Conservation (phyloP, 371 early-diverging fungal species). For the Mucor velutinosus region DNA sequence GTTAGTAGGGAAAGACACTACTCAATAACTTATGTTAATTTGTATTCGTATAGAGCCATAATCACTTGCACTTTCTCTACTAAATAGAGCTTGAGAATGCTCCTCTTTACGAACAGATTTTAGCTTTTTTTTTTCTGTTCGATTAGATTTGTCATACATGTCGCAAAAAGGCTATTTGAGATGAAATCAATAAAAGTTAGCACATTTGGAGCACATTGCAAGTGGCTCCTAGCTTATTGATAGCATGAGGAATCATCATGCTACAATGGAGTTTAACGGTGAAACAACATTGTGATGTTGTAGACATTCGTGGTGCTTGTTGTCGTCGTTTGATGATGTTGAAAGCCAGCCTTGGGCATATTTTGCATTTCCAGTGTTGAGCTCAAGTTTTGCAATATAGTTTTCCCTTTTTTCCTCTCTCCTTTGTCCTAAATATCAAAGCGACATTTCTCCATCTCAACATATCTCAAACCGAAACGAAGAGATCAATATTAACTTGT, state of each 20-base stretch:
- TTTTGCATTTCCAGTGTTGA: slow-evolving; percentile 1
- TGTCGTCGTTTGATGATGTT: background rate
- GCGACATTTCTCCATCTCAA: background rate
- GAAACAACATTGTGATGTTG: no score
- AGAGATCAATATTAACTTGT: no score
- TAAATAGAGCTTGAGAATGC: background rate
- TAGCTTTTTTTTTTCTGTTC: background rate
- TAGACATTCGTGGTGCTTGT: background rate
- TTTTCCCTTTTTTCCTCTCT: background rate
- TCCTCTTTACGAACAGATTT: no score
- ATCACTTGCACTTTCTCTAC: background rate
- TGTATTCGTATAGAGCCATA: no score
- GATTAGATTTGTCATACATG: background rate
- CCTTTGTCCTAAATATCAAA: background rate
- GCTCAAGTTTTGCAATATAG: background rate
- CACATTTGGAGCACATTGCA: no score
- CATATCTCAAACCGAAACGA: background rate
- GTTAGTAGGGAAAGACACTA: background rate
- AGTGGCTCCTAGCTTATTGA: no score
- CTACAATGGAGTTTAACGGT: no score
- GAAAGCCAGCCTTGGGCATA: background rate
- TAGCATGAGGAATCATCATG: no score
- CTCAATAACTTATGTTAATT: background rate
- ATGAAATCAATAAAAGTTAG: no score
- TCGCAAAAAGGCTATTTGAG: no score